phyloP scores from a whole-genome alignment of 1,284 basidiomycete genomes.

The Irpex sp. region DNA sequence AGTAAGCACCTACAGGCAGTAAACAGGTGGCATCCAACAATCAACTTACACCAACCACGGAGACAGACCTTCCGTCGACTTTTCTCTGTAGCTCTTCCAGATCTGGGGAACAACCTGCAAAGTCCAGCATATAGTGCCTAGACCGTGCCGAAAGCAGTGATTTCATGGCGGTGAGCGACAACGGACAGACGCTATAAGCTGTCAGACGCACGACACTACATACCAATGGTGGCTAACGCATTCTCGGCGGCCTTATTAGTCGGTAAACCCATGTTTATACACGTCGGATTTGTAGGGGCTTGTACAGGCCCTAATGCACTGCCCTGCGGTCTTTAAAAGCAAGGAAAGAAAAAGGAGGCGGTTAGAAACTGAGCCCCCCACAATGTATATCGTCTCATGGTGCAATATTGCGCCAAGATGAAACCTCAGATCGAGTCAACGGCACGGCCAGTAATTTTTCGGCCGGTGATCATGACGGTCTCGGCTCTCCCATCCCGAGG shows the following conservation, averaged over 20 bases:
- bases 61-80: constrained; percentile 76
- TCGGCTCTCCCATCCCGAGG: not conserved
- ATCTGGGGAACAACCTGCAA: constrained; percentile 78
- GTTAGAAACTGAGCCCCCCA: not conserved
- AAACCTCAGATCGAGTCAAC: not conserved
- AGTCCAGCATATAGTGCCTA: constrained; percentile 70
- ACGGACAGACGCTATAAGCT: no score
- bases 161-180: not conserved
- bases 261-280: constrained; percentile 67
- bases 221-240: constrained; percentile 47
- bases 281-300: constrained; percentile 64
- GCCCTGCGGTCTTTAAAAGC: not conserved
- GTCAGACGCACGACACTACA: constrained; percentile 45
- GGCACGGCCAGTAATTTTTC: not conserved
- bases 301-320: constrained; percentile 58
- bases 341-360: not conserved
- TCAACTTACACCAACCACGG: constrained; percentile 64
- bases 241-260: constrained; percentile 29
- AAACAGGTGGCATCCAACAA: not conserved
- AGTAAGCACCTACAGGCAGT: not conserved
- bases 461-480: not conserved
- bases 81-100: constrained; percentile 73
- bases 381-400: not conserved
- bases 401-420: not conserved
- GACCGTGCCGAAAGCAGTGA: not conserved